Base-by-base conservation (phyloP, 257 asterid genomes). In the Ligustrum vulgare region DNA sequence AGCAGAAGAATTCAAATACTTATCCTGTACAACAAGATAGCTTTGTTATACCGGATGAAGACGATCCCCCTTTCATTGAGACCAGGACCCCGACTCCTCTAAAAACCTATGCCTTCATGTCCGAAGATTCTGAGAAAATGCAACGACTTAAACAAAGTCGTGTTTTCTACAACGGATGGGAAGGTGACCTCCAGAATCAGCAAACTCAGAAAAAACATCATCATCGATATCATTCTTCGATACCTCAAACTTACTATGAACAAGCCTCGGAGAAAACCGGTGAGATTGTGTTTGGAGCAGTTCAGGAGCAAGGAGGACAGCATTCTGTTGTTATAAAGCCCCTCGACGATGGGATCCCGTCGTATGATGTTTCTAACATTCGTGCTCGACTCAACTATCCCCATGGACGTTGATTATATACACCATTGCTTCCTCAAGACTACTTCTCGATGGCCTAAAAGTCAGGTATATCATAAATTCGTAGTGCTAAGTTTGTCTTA, bases 21-120 rank as follows among this genome's bases (percentile, higher is more conserved):
- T 87, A 92, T 97, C 97, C 96, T 0, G 91, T 85, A 54, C 99
- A 91, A 76, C 99, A 91, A 76, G 99, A 95, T 43, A 93, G 98
- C 86, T 91, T 83, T 60, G 88, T 86, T 5, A 84, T 95, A 20
- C 93, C 91, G 3, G 91, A 90, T 23, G 96, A 86, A 64, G 99
- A 93, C 18, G 96, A 87, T 69, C 94, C 94, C 3, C 97, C 99
- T 39, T 73, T 93, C 18, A 54, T 91, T 5, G 99, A 95, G 36
- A 51, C 90, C 34, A 78, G 91, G 18, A 86, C 96, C 9, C 98
- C 97, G 2, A 92, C 99, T 77, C 98, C 99, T 31, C 87, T 83
- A 64, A 95, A 95, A 81, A 93, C 94, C 1, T 95, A 95, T 11
- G 97, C 97, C 2, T 95, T 95, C 89, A 93, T 93, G 99, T 67